Evolutionary conservation across 2,329 filamentous ascomycete genomes (phyloP), one percentile per base, ranked within the genome.

Genomic region (Apiospora kogelbergensis): DNA sequence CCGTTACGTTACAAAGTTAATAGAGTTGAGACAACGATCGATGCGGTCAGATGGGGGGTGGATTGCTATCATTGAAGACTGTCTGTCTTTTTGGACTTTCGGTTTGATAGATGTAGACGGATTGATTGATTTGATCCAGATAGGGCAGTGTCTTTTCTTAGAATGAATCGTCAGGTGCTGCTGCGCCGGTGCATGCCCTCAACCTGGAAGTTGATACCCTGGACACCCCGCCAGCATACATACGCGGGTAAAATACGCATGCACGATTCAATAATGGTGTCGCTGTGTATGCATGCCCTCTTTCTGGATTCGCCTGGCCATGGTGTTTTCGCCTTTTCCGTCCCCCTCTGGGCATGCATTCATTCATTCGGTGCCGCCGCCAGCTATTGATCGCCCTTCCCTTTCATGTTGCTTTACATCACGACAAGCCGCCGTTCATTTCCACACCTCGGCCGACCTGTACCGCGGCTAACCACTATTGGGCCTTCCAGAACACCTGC

Each of bases 241-340:
- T 37, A 13, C 53, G 17, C 22, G n/a, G 30, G 20, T 11, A 37
- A 37, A 30, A 60, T 37, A 60, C 30, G 37, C 53, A 30, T 60
- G 53, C 53, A 37, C 26, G 30, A n/a, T 60, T 60, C 53, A 60
- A 60, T 60, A 60, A n/a, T n/a, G n/a, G n/a, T n/a, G n/a, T n/a
- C n/a, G n/a, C 33, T 33, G 33, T 33, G 33, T 7, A 33, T 33
- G 33, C 7, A 33, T 33, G 33, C 33, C 3, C 4, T 33, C n/a
- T n/a, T n/a, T n/a, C n/a, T n/a, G n/a, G n/a, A n/a, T n/a, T n/a
- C n/a, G n/a, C n/a, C n/a, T n/a, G n/a, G 13, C 37, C 37, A 40
- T 46, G 44, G 44, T 3, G 9, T 22, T 46, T n/a, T 46, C 22
- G 17, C 17, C 44, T 53, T 15, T 53, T 53, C 13, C 6, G 4